Percentiles rank a stretch among this genome's conserved stretches.
Evolutionary conservation across 768 basidiomycete genomes (phyloP).

Genomic region (Tylopilus rubrobrunneus): DNA sequence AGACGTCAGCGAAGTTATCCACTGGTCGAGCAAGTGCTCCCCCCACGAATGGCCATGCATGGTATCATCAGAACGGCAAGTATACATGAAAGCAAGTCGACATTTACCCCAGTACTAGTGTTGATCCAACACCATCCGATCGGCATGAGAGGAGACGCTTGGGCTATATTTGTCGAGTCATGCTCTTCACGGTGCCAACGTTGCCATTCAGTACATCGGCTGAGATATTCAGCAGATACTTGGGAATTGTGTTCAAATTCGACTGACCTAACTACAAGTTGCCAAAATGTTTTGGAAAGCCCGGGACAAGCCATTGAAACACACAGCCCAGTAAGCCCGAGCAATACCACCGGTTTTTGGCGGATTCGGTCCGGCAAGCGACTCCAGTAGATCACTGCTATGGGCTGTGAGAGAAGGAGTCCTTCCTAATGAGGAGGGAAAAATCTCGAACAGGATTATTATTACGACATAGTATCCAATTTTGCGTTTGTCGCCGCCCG

Average conservation of each 20-base stretch:
- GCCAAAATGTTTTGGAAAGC: conserved; percentile 63
- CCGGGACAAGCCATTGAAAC: conserved; percentile 68
- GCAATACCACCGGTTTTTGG: conserved; percentile 68
- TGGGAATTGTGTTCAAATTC: too few species aligned
- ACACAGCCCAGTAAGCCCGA: conserved; percentile 58
- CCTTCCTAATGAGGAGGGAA: too few species aligned
- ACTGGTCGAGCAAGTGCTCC: conserved; percentile 50
- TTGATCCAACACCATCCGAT: conserved; percentile 31
- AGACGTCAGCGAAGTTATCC: conserved; percentile 44
- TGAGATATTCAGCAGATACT: too few species aligned
- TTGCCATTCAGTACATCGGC: too few species aligned
- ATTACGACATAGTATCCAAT: too few species aligned
- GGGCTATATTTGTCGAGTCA: conserved; percentile 35
- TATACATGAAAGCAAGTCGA: conserved; percentile 6
- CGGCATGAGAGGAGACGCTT: conserved; percentile 27
- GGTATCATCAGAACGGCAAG: neutral
- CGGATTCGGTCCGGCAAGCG: conserved; percentile 68
- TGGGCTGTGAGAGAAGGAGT: conserved; percentile 20
- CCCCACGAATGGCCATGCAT: conserved; percentile 36
- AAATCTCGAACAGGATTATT: too few species aligned
- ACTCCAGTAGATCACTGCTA: conserved; percentile 47
- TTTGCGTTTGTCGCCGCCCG: conserved; percentile 22
- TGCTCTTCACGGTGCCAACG: too few species aligned
- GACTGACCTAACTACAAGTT: conserved; percentile 44
- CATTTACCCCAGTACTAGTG: conserved; percentile 33